These are phyloP conservation scores for Phaseolus coccineus DNA, from an alignment of 331 rosid species.

Conservation along the genomic window DNA sequence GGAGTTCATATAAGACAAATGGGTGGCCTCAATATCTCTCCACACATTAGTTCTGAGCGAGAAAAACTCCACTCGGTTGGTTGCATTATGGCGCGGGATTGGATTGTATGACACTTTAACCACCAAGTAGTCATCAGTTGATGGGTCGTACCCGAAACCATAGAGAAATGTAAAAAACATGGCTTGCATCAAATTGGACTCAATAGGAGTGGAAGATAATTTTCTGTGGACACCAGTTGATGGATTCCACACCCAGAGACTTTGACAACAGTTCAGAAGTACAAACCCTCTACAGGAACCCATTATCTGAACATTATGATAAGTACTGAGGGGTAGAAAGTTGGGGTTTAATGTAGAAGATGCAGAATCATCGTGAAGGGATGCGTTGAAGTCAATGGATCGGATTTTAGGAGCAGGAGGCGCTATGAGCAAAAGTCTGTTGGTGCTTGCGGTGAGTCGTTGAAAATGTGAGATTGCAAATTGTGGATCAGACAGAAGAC, in stretches of 20 bases:
- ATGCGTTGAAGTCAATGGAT: conserved; percentile 26
- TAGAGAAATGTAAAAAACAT: neutral
- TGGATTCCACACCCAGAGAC: conserved; percentile 43
- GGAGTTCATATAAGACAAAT: neutral
- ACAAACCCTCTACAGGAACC: conserved; percentile 47
- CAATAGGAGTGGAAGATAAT: conserved; percentile 12
- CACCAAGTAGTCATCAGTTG: conserved; percentile 43
- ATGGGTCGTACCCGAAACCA: conserved; percentile 47
- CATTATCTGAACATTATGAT: neutral
- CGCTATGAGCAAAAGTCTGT: neutral
- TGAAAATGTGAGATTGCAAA: conserved; percentile 42
- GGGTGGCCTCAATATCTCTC: neutral
- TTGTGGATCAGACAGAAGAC: conserved; percentile 38
- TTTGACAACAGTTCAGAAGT: neutral
- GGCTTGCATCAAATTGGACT: no score
- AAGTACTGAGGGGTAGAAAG: neutral
- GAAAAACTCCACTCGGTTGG: conserved; percentile 15
- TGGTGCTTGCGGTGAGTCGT: neutral
- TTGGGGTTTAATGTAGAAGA: neutral
- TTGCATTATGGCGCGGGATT: rapidly evolving
- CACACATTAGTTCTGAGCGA: conserved; percentile 36
- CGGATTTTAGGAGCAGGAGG: neutral
- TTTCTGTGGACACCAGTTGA: conserved; percentile 17
- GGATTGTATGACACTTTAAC: neutral
- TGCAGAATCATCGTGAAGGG: neutral